Conservation (phyloP, 352 stramenopile species). For the Phytopythium mirpurense region DNA sequence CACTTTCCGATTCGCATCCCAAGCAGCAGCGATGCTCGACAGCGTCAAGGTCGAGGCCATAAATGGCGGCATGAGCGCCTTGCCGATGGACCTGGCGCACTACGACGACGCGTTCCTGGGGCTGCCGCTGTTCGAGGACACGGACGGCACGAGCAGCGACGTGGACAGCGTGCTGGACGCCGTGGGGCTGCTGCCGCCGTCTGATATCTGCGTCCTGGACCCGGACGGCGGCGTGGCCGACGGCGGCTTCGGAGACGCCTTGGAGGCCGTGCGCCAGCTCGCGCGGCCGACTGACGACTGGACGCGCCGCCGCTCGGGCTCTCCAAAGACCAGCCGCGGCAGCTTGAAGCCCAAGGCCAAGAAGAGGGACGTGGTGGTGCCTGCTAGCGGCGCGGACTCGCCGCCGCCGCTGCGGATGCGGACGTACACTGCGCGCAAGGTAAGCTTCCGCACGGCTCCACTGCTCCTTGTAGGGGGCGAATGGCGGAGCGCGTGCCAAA, state of each 20-base stretch:
- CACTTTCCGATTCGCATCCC: no score
- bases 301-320: not conserved
- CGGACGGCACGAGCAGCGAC: constrained; percentile 4
- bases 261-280: no score
- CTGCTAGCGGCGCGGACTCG: not conserved
- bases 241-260: no score
- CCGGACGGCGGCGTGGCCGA: not conserved
- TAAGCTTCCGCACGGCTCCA: not conserved
- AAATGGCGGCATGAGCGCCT: not conserved
- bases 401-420: constrained; percentile 9
- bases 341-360: constrained; percentile 1
- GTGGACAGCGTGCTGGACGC: constrained; percentile 7
- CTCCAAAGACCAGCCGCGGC: not conserved
- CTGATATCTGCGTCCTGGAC: not conserved
- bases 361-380: not conserved
- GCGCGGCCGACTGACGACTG: not conserved
- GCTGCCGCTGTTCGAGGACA: constrained; percentile 8
- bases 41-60: no score
- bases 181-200: constrained; percentile 2
- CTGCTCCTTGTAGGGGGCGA: no score
- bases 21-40: no score
- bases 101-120: not conserved
- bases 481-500: no score
- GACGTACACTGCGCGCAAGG: constrained; percentile 27
- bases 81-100: not conserved